Evolutionary conservation across 2,329 filamentous ascomycete genomes (phyloP), one percentile per base, ranked within the genome.

Genomic region (Alternaria conjuncta): DNA sequence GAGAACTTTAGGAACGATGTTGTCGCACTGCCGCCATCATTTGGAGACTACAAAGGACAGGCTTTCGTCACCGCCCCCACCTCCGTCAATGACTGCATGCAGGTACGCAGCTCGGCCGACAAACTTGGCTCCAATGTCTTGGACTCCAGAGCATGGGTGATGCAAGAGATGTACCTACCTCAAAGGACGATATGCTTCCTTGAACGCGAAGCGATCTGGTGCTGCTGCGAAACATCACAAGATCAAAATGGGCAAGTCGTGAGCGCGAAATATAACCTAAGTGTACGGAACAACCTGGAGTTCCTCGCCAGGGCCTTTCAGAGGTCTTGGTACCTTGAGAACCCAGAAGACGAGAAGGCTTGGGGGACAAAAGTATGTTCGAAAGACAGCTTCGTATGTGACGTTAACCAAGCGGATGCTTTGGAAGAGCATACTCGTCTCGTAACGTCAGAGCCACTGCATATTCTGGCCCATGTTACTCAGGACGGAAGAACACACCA

Each of bases 361-460:
- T 0, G 5, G 5, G 0, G 6, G 30, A 32, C 12, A 15, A 15
- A 12, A 15, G n/a, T 36, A 36, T 36, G 32, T n/a, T 36, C 32
- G 2, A 1, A 4, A 36, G 32, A 9, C 4, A 5, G 32, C 15
- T 36, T 36, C 32, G 32, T 36, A 0, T 36, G 32, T 3, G 1
- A 0, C n/a, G 32, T 9, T n/a, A 9, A 8, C 2, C 32, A 36
- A n/a, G 7, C 0, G 15, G 4, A 36, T 36, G 15, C 32, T 36
- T 0, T 36, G 7, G 1, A 9, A 0, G 32, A 36, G 2, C 0
- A 3, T 2, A 2, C 32, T n/a, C 2, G 4, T 36, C 7, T 36
- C 15, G 32, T 2, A 2, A 15, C 32, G 4, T 10, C 32, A 5
- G 1, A 41, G 0, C 4, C 32, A 41, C 4, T 41, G 32, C 32